Conservation (phyloP, 2,329 filamentous ascomycete genomes). For the Aspergillus phoenicis region DNA sequence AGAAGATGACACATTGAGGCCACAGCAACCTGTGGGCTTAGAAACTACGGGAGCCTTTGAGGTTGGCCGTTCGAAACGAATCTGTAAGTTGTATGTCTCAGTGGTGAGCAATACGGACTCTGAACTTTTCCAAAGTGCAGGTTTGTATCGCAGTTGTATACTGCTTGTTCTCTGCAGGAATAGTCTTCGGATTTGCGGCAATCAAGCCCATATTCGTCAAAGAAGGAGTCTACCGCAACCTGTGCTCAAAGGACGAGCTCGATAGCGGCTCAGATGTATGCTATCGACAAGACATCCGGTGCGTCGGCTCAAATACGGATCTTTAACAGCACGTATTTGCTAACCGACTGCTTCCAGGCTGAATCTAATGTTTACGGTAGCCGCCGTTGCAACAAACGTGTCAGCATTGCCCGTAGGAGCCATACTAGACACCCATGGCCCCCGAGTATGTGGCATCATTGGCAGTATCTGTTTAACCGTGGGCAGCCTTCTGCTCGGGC, state of each 20-base stretch:
- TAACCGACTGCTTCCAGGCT: slow-evolving; percentile 49
- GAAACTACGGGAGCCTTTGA: slow-evolving; percentile 53
- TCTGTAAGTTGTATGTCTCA: slow-evolving; percentile 46
- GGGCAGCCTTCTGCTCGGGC: slow-evolving; percentile 74
- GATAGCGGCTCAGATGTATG: slow-evolving; percentile 55
- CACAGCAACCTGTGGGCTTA: slow-evolving; percentile 21
- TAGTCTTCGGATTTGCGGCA: slow-evolving; percentile 83
- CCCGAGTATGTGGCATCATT: slow-evolving; percentile 71
- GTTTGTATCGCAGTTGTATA: slow-evolving; percentile 69
- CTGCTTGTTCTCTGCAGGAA: slow-evolving; percentile 75
- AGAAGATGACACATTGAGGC: slow-evolving; percentile 18
- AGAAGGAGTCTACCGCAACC: slow-evolving; percentile 70
- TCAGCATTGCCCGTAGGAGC: slow-evolving; percentile 83
- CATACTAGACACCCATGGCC: slow-evolving; percentile 80
- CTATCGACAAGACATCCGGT: slow-evolving; percentile 60
- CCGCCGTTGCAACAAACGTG: slow-evolving; percentile 85
- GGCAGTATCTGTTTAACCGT: slow-evolving; percentile 68
- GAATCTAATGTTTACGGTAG: slow-evolving; percentile 91
- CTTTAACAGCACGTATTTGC: background rate
- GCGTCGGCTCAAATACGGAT: slow-evolving; percentile 12
- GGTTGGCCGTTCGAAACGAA: slow-evolving; percentile 55
- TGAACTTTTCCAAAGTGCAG: slow-evolving; percentile 57
- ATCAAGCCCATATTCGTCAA: slow-evolving; percentile 76
- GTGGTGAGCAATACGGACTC: background rate
- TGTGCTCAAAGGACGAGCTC: slow-evolving; percentile 60